Conservation (phyloP, 73 alveolate genomes). For the Uronychia binucleata region DNA sequence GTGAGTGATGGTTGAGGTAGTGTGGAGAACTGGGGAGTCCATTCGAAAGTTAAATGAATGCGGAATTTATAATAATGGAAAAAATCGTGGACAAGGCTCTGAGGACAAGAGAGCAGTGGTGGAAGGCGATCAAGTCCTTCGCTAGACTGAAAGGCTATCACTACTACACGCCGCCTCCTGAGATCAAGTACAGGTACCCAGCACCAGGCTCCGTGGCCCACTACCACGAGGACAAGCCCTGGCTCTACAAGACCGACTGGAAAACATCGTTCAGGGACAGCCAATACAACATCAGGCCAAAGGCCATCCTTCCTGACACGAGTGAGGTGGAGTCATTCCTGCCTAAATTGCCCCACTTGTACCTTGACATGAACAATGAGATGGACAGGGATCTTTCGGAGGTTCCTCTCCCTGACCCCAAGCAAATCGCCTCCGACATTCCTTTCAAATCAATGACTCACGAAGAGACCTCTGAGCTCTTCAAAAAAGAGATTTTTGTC, state of each 20-base stretch:
- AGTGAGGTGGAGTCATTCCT: neutral
- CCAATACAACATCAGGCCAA: conserved; percentile 34
- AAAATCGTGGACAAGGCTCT: conserved; percentile 30
- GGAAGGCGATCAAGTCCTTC: conserved; percentile 56
- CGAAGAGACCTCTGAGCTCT: neutral
- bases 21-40: no score
- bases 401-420: neutral
- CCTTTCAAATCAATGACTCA: neutral
- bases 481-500: neutral
- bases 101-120: conserved; percentile 49
- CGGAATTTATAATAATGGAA: conserved; percentile 49
- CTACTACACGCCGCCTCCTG: conserved; percentile 61
- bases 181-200: conserved; percentile 70
- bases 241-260: conserved; percentile 54
- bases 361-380: conserved; percentile 9
- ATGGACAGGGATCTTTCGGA: neutral
- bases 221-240: conserved; percentile 33
- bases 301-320: neutral
- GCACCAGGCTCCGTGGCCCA: conserved; percentile 66
- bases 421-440: neutral
- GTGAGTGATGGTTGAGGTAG: no score
- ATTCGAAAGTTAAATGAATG: no score
- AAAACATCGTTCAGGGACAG: conserved; percentile 60
- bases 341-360: neutral
- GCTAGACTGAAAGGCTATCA: conserved; percentile 55